Conservation (phyloP, 2,329 filamentous ascomycete species). For the Fusarium anthophilum region DNA sequence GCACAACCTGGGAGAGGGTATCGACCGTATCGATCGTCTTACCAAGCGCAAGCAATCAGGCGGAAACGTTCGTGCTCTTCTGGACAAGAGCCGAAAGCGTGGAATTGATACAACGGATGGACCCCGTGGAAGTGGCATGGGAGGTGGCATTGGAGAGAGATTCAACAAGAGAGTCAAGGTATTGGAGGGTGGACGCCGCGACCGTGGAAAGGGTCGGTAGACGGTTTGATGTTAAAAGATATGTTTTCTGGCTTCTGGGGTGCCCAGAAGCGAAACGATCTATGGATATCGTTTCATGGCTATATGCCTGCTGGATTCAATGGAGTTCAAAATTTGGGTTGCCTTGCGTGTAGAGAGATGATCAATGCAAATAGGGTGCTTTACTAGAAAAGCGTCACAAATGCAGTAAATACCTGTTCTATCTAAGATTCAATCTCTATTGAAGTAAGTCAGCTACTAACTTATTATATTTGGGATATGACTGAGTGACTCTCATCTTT, state of each 20-base stretch:
- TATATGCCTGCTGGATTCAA: neutral
- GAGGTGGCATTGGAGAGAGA: constrained; percentile 74
- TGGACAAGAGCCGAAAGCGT: constrained; percentile 90
- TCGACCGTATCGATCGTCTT: constrained; percentile 85
- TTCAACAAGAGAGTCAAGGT: constrained; percentile 76
- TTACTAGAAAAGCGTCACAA: neutral
- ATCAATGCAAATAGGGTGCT: neutral
- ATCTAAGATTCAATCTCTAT: neutral
- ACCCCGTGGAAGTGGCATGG: constrained; percentile 68
- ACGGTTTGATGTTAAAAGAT: constrained; percentile 15
- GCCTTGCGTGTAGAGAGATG: neutral
- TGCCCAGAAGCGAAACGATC: neutral
- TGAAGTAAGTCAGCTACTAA: neutral
- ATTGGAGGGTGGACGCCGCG: constrained; percentile 57
- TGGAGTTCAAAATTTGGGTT: neutral
- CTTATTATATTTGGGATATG: too few species aligned
- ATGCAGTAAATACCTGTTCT: neutral
- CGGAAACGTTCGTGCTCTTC: constrained; percentile 65
- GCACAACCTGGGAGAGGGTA: constrained; percentile 83
- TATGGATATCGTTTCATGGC: neutral
- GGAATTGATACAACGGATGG: constrained; percentile 74
- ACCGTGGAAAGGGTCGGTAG: constrained; percentile 55
- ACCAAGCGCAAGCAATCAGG: constrained; percentile 74
- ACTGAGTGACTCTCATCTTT: neutral
- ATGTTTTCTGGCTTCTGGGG: neutral